Base-by-base conservation (phyloP, 805 yeast species). In the Cyberlindnera nakhonratchasimensis region DNA sequence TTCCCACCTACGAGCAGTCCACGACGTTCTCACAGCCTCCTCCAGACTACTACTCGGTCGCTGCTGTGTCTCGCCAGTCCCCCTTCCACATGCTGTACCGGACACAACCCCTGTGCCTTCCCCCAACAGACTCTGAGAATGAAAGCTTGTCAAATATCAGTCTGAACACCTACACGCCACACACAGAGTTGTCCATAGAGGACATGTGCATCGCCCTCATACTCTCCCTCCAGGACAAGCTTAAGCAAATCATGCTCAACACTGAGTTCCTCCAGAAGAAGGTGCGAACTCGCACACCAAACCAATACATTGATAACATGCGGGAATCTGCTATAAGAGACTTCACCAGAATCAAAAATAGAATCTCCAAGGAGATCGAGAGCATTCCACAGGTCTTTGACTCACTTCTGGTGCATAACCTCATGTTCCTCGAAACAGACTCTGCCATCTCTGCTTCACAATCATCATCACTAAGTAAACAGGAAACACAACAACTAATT, bases 1-100 rank as follows among this genome's bases (percentile, higher is more conserved):
- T 51, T 1, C 61, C 61, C 2, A 21, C 53, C 3, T 56, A 56
- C 37, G 41, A 35, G 7, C 53, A 54, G 21, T 32, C 59, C 4
- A 29, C 45, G n/a, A 29, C 19, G 4, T 40, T 37, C 12, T 40
- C 47, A 6, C 29, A 39, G 2, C 52, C 53, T 5, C 61, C 61
- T 7, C 59, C 59, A 19, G 45, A 52, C 16, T 55, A 53, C 43
- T 50, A 39, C 24, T 32, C 47, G 2, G 42, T 47, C 5, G 48
- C 47, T 11, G 33, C 34, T n/a, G 34, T 29, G 5, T 45, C 51
- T 2, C 39, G 42, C n/a, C 44, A 45, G 18, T 40, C 48, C 3
- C 53, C 50, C n/a, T 39, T 49, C 14, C 41, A 39, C 21, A 4
- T 16, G 10, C 40, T 47, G 12, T 50, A 43, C 34, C 40, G 46